Percentiles rank a stretch among this genome's conserved stretches.
phyloP scores from a whole-genome alignment of 306 rosid species.

The Pachyrhizus erosus region DNA sequence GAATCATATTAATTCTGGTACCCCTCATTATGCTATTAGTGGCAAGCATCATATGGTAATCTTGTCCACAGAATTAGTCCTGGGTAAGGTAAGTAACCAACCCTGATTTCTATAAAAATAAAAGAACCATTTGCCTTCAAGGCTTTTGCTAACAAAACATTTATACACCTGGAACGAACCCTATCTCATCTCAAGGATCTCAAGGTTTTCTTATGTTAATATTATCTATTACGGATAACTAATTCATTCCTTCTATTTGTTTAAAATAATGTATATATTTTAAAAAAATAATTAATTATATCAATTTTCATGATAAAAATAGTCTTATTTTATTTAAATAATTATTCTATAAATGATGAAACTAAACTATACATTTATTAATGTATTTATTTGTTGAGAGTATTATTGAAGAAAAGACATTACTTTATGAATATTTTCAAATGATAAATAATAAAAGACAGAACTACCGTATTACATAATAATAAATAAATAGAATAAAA shows the following conservation, averaged over 20 bases:
- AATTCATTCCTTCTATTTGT: not conserved
- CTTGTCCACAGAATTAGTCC: not conserved
- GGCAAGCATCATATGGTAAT: not conserved
- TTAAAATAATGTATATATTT: not conserved
- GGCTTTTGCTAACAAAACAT: not conserved
- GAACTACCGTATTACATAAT: not conserved
- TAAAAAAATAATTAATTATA: not conserved
- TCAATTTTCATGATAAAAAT: not conserved
- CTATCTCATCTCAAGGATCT: not conserved
- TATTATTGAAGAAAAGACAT: not conserved
- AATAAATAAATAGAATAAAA: not conserved
- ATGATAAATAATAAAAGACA: not conserved
- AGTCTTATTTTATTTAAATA: not conserved
- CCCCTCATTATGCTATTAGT: not conserved
- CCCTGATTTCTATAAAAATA: not conserved
- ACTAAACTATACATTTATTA: not conserved
- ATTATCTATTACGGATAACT: not conserved
- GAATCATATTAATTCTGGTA: not conserved
- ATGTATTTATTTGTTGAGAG: not conserved
- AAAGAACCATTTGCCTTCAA: not conserved
- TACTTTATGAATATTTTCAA: not conserved
- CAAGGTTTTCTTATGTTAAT: not conserved
- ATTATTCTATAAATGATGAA: not conserved
- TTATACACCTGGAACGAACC: not conserved
- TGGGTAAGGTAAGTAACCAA: not conserved